A percentile compares a stretch with the other conserved stretches of the same genome.
Evolutionary conservation across 495 filamentous ascomycete species (phyloP).

Genomic region (Penicillium waksmanii): DNA sequence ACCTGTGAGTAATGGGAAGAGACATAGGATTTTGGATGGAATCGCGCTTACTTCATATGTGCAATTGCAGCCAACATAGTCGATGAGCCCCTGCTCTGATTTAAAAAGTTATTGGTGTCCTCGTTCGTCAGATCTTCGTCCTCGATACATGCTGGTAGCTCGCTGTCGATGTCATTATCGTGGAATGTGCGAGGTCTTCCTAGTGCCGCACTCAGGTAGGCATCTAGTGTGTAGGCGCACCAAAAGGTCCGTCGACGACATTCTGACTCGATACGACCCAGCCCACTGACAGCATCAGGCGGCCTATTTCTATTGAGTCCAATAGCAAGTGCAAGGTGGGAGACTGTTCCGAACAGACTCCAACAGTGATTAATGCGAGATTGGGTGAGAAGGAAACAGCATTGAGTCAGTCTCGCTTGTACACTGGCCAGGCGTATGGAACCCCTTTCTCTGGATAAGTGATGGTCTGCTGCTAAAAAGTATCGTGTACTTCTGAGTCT

Average conservation of each 20-base stretch:
- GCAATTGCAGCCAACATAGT: slow-evolving; percentile 7
- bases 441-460: slow-evolving; percentile 9
- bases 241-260: slow-evolving; percentile 10
- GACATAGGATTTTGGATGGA: too few species aligned
- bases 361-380: slow-evolving; percentile 17
- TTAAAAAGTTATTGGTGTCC: neutral
- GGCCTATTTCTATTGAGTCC: slow-evolving; percentile 7
- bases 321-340: slow-evolving; percentile 5
- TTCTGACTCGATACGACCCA: slow-evolving; percentile 14
- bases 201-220: slow-evolving; percentile 24
- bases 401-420: slow-evolving; percentile 7
- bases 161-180: slow-evolving; percentile 8
- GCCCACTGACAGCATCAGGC: neutral
- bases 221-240: slow-evolving; percentile 10
- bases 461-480: slow-evolving; percentile 9
- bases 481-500: neutral
- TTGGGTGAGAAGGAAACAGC: slow-evolving; percentile 7
- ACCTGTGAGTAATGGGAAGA: too few species aligned
- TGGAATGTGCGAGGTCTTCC: slow-evolving; percentile 22
- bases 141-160: slow-evolving; percentile 2
- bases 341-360: slow-evolving; percentile 7
- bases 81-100: neutral
- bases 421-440: slow-evolving; percentile 7
- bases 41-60: slow-evolving; percentile 3
- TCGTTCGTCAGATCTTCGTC: neutral